phyloP scores from a whole-genome alignment of 495 filamentous ascomycete genomes.

The Xylaria telfairii region DNA sequence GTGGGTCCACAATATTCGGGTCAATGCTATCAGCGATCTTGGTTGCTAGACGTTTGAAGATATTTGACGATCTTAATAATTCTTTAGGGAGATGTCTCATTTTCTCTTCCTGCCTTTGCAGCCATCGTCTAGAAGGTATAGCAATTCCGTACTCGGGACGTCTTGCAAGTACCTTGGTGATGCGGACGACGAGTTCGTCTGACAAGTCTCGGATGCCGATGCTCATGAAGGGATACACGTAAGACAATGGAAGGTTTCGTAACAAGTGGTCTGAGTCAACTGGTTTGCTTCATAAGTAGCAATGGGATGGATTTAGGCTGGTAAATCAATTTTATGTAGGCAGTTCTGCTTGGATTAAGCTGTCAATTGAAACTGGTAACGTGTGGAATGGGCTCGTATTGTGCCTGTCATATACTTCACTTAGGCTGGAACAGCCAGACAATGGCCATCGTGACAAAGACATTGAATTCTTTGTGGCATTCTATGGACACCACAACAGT shows the following conservation, averaged over 20 bases:
- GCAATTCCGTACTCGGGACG: slow-evolving; percentile 39
- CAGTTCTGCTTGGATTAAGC: slow-evolving; percentile 11
- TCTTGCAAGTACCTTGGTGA: slow-evolving; percentile 37
- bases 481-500: neutral
- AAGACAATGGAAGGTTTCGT: slow-evolving; percentile 6
- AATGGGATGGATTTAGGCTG: slow-evolving; percentile 6
- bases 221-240: slow-evolving; percentile 26
- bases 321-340: slow-evolving; percentile 22
- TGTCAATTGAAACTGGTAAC: neutral
- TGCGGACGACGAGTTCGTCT: slow-evolving; percentile 23
- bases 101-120: slow-evolving; percentile 33
- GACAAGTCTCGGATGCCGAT: slow-evolving; percentile 31
- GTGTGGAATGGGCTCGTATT: slow-evolving; percentile 12
- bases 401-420: neutral
- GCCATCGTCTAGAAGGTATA: slow-evolving; percentile 38
- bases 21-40: slow-evolving; percentile 34
- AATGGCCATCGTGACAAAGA: slow-evolving; percentile 10
- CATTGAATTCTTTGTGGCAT: slow-evolving; percentile 2
- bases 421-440: neutral
- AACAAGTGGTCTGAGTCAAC: neutral
- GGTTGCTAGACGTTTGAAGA: slow-evolving; percentile 34
- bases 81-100: slow-evolving; percentile 33
- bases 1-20: slow-evolving; percentile 32
- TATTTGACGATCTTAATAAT: slow-evolving; percentile 26
- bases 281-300: slow-evolving; percentile 10